These are phyloP conservation scores for Pestalotiopsis fici DNA, from an alignment of 2,329 filamentous ascomycete species.

Conservation along the genomic window DNA sequence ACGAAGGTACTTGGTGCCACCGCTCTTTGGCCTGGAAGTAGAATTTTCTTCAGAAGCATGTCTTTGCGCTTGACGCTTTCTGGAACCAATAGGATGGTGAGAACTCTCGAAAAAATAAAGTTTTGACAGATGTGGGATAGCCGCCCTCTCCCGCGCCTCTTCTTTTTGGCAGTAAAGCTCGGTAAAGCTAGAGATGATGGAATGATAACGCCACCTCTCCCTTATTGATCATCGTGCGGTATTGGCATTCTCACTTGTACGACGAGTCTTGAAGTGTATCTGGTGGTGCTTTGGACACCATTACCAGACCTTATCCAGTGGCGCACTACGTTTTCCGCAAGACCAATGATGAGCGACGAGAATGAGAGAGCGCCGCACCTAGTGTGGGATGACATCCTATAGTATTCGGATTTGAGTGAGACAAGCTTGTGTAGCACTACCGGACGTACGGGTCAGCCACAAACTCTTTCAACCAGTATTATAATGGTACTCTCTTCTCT, in stretches of 20 bases:
- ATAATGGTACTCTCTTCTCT: background rate
- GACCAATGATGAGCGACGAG: background rate
- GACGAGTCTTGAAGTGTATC: background rate
- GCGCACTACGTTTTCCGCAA: background rate
- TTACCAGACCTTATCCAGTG: background rate
- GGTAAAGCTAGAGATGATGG: background rate
- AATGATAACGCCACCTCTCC: background rate
- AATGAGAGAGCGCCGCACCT: background rate
- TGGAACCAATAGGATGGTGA: background rate
- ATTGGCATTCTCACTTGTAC: background rate
- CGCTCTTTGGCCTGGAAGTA: background rate
- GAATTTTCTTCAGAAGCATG: background rate
- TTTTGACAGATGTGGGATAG: background rate
- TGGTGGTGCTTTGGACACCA: background rate
- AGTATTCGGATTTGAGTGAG: background rate
- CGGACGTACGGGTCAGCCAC: background rate
- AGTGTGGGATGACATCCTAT: background rate
- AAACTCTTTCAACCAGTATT: background rate
- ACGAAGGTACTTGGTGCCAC: background rate
- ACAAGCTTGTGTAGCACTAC: background rate
- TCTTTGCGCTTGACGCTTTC: background rate
- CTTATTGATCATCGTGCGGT: background rate
- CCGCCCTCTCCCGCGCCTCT: background rate
- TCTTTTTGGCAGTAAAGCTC: background rate
- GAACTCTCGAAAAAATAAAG: background rate